Evolutionary conservation across 768 basidiomycete species (phyloP).

Genomic region (Boletus vermiculosoides): DNA sequence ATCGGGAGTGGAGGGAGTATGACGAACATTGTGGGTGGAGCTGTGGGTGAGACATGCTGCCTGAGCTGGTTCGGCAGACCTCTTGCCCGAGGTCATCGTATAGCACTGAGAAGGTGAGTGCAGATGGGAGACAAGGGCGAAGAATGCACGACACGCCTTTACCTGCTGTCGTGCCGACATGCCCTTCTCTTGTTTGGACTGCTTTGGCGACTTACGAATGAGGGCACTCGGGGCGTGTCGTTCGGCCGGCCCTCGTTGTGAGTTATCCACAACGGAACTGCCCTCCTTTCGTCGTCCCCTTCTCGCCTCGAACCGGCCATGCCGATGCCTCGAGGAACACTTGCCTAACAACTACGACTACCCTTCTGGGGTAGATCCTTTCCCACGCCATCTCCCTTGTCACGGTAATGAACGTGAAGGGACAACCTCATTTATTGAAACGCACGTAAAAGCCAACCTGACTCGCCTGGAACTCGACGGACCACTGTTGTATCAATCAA

Average conservation of each 20-base stretch:
- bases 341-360: conserved; percentile 23
- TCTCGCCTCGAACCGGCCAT: conserved; percentile 16
- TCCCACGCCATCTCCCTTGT: conserved; percentile 20
- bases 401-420: conserved; percentile 25
- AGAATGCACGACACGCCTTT: conserved; percentile 38
- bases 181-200: conserved; percentile 33
- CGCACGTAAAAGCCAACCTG: background rate
- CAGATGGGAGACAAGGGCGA: conserved; percentile 39
- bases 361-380: conserved; percentile 11
- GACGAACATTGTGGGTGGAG: conserved; percentile 53
- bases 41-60: conserved; percentile 55
- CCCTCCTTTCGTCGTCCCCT: conserved; percentile 16
- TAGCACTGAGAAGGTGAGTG: conserved; percentile 33
- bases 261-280: conserved; percentile 22
- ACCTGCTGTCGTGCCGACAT: conserved; percentile 34
- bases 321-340: conserved; percentile 32
- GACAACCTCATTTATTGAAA: too few relatives aligned
- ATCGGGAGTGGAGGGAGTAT: conserved; percentile 50
- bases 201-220: conserved; percentile 30
- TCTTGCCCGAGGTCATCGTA: conserved; percentile 37
- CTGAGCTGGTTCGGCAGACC: conserved; percentile 30
- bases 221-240: conserved; percentile 14
- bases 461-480: background rate
- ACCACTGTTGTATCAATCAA: background rate
- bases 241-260: conserved; percentile 28